Evolutionary conservation across 805 yeast species (phyloP).

Genomic region (Wickerhamomyces silvicola): DNA sequence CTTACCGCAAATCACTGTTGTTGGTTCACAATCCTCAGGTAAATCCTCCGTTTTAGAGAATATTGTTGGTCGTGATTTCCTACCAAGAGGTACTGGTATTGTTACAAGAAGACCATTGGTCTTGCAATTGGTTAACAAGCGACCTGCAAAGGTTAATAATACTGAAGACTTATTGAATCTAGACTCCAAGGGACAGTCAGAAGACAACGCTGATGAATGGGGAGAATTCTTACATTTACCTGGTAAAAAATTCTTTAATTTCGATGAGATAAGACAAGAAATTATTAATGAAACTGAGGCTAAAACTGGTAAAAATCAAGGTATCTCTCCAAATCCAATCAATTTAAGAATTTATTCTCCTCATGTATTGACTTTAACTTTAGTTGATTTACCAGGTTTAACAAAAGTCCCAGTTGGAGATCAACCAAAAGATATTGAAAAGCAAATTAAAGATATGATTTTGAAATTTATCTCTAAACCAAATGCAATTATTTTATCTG

Average conservation of each 20-base stretch:
- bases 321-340: constrained; percentile 89
- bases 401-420: constrained; percentile 99
- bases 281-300: constrained; percentile 89
- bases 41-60: constrained; percentile 86
- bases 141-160: constrained; percentile 31
- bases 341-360: constrained; percentile 92
- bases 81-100: constrained; percentile 90
- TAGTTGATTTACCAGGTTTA: constrained; percentile 95
- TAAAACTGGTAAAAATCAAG: constrained; percentile 74
- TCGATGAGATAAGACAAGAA: constrained; percentile 83
- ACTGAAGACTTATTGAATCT: constrained; percentile 29
- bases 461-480: constrained; percentile 93
- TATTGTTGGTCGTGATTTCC: constrained; percentile 85
- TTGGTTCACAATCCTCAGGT: constrained; percentile 87
- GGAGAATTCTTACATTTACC: constrained; percentile 96
- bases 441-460: constrained; percentile 87
- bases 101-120: constrained; percentile 87
- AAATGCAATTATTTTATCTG: constrained; percentile 89
- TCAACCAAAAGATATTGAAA: constrained; percentile 96
- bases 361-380: constrained; percentile 84
- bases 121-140: constrained; percentile 69
- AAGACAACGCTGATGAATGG: constrained; percentile 83
- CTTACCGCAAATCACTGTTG: constrained; percentile 91
- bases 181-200: constrained; percentile 42
- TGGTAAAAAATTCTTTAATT: constrained; percentile 78